phyloP scores from a whole-genome alignment of 306 rosid genomes.

The Fagus sylvatica region DNA sequence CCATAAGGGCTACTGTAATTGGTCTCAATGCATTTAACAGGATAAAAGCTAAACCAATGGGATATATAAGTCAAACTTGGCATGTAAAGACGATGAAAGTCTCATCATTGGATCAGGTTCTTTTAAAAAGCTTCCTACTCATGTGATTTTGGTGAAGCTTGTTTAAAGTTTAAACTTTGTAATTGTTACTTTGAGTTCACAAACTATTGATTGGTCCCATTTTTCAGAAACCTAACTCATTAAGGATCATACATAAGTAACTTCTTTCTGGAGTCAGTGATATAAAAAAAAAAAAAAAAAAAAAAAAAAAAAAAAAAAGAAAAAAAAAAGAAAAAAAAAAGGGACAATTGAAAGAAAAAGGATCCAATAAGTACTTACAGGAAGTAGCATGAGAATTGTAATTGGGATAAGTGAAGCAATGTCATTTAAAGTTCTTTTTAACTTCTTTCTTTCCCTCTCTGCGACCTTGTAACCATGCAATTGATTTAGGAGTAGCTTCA shows the following conservation, averaged over 20 bases:
- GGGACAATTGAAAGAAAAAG: not conserved
- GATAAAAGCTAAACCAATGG: not conserved
- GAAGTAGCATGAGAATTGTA: slow-evolving; percentile 68
- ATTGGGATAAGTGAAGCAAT: slow-evolving; percentile 53
- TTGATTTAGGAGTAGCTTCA: slow-evolving; percentile 46
- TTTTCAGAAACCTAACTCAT: slow-evolving; percentile 13
- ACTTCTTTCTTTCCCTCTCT: slow-evolving; percentile 47
- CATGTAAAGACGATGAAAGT: not conserved
- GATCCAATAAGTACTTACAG: slow-evolving; percentile 41
- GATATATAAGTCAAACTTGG: not conserved
- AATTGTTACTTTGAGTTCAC: not conserved
- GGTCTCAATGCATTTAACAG: not conserved
- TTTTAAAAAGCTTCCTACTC: not conserved
- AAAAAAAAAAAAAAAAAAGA: not conserved
- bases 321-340: not conserved
- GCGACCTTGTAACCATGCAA: slow-evolving; percentile 47
- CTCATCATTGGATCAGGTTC: not conserved
- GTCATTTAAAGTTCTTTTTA: slow-evolving; percentile 53
- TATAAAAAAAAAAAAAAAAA: not conserved
- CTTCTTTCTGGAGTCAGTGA: not conserved
- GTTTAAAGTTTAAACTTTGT: not conserved
- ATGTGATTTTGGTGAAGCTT: not conserved
- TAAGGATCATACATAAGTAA: not conserved
- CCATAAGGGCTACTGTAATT: not conserved
- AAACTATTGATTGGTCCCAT: not conserved